These are phyloP conservation scores for Zygosaccharomyces kombuchaensis DNA, from an alignment of 805 yeast genomes.

Conservation along the genomic window DNA sequence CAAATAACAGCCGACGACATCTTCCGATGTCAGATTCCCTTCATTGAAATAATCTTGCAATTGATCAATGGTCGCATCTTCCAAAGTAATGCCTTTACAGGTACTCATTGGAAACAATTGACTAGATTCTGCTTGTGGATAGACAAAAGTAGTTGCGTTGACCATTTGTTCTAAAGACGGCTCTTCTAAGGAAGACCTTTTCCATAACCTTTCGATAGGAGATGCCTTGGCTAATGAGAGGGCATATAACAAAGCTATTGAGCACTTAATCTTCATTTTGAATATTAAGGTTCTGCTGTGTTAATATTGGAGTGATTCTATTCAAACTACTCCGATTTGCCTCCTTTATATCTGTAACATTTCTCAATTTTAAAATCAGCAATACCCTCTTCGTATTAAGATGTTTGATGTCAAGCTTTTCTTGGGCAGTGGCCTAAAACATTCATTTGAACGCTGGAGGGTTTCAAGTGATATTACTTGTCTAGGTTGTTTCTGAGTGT, in stretches of 20 bases:
- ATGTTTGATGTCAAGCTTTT: too few species aligned
- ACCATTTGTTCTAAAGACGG: constrained; percentile 7
- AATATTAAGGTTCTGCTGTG: neutral
- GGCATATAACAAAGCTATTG: neutral
- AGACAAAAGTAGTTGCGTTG: constrained; percentile 12
- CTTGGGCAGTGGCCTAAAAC: too few species aligned
- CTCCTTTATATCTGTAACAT: neutral
- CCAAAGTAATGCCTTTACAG: constrained; percentile 28
- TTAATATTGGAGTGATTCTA: too few species aligned
- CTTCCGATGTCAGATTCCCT: constrained; percentile 24
- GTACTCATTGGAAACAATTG: constrained; percentile 21
- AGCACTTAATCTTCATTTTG: neutral
- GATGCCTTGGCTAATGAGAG: constrained; percentile 1
- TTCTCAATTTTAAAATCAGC: too few species aligned
- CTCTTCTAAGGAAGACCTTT: constrained; percentile 6
- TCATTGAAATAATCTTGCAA: constrained; percentile 23
- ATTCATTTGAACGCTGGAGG: too few species aligned
- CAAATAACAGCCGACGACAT: constrained; percentile 25
- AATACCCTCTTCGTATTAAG: too few species aligned
- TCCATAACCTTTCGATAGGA: constrained; percentile 1
- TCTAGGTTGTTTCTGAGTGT: too few species aligned
- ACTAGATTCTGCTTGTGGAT: constrained; percentile 12
- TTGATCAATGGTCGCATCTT: constrained; percentile 33
- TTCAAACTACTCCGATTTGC: neutral
- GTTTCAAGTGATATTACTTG: too few species aligned